These are phyloP conservation scores for Neoboletus magnificus DNA, from an alignment of 768 basidiomycete species.

Conservation along the genomic window DNA sequence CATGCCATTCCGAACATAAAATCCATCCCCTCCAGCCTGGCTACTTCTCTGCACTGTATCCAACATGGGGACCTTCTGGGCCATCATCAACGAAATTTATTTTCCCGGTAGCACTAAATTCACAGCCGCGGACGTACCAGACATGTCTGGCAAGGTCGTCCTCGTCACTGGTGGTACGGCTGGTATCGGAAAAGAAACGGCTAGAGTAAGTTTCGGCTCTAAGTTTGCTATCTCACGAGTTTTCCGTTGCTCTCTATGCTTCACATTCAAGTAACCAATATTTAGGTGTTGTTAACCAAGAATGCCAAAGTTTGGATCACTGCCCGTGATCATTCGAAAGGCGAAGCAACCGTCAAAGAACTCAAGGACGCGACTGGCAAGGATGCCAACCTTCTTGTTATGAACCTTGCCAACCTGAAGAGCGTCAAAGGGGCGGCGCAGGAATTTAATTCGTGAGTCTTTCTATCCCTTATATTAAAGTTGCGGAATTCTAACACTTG, in stretches of 20 bases:
- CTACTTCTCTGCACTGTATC: not conserved
- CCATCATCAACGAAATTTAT: not conserved
- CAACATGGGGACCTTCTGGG: slow-evolving; percentile 6
- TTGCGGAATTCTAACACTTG: not conserved
- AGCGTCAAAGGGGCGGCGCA: slow-evolving; percentile 37
- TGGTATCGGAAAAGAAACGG: slow-evolving; percentile 51
- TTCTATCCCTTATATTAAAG: no score
- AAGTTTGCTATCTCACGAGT: no score
- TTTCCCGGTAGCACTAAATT: slow-evolving; percentile 26
- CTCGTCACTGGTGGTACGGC: slow-evolving; percentile 47
- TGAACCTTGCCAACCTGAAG: slow-evolving; percentile 41
- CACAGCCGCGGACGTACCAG: slow-evolving; percentile 31
- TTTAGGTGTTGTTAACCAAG: slow-evolving; percentile 24
- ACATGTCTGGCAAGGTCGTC: slow-evolving; percentile 36
- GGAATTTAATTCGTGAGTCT: slow-evolving; percentile 36
- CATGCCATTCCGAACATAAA: no score
- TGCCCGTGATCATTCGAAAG: slow-evolving; percentile 19
- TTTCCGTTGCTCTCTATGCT: not conserved
- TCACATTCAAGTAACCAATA: not conserved
- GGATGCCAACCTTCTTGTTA: slow-evolving; percentile 32
- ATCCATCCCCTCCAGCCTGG: not conserved
- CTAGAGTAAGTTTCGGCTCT: slow-evolving; percentile 17
- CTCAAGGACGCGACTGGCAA: slow-evolving; percentile 25
- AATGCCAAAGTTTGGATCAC: slow-evolving; percentile 31
- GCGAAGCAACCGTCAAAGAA: slow-evolving; percentile 15